Evolutionary conservation across 306 rosid species (phyloP).

Genomic region (Cicer bijugum): DNA sequence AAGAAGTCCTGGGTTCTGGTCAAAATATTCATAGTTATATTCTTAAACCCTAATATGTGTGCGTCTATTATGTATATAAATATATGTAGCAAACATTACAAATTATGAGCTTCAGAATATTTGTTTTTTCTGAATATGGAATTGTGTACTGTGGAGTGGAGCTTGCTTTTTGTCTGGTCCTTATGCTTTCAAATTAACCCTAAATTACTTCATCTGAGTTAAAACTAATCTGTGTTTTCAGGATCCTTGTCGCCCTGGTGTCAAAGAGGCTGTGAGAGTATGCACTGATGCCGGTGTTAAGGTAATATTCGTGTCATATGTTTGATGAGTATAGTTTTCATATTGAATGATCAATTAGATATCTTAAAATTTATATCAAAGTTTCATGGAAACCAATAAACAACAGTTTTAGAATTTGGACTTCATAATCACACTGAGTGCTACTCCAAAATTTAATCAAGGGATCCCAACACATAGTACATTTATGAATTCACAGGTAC

Average conservation of each 20-base stretch:
- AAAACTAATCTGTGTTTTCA: conserved; percentile 42
- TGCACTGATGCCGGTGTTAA: conserved; percentile 92
- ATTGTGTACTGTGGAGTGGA: conserved; percentile 10
- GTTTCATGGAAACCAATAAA: conserved; percentile 26
- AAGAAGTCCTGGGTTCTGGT: conserved; percentile 7
- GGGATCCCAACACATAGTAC: conserved; percentile 40
- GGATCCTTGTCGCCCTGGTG: conserved; percentile 96
- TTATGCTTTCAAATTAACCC: conserved; percentile 25
- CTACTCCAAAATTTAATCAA: conserved; percentile 38
- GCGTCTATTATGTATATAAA: not conserved
- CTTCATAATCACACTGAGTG: conserved; percentile 23
- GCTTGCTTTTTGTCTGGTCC: conserved; percentile 21
- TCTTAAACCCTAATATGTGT: conserved; percentile 9
- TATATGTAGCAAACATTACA: conserved; percentile 4
- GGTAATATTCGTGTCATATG: conserved; percentile 57
- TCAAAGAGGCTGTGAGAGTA: conserved; percentile 71
- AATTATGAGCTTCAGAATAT: conserved; percentile 34
- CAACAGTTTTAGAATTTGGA: conserved; percentile 7
- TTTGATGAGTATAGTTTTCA: conserved; percentile 29
- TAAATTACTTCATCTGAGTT: conserved; percentile 38
- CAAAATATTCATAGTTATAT: conserved; percentile 7
- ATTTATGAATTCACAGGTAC: conserved; percentile 62
- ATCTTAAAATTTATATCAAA: conserved; percentile 29
- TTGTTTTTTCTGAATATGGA: conserved; percentile 20
- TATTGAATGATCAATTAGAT: conserved; percentile 26